These are phyloP conservation scores for Paraphoma chrysanthemicola DNA, from an alignment of 2,329 filamentous ascomycete genomes.

Conservation along the genomic window DNA sequence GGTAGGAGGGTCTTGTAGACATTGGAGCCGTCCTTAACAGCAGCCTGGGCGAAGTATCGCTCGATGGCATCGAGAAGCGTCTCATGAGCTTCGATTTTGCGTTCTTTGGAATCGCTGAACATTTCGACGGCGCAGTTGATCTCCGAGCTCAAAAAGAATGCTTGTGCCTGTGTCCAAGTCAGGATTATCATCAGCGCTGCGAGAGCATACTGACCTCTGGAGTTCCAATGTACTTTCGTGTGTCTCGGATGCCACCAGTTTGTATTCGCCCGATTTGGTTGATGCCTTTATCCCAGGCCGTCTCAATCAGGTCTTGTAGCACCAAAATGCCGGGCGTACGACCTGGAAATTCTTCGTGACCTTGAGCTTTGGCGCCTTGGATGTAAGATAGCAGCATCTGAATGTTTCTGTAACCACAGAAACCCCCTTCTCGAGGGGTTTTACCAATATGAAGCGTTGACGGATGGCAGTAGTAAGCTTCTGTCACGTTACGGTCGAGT, in stretches of 20 bases:
- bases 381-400: slow-evolving; percentile 89
- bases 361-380: slow-evolving; percentile 63
- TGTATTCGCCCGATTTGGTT: slow-evolving; percentile 77
- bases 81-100: slow-evolving; percentile 56
- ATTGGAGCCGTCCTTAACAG: slow-evolving; percentile 59
- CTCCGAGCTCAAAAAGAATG: slow-evolving; percentile 73
- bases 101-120: slow-evolving; percentile 55
- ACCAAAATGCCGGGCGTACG: slow-evolving; percentile 77
- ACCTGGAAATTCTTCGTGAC: slow-evolving; percentile 65
- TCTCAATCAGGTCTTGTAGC: slow-evolving; percentile 86
- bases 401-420: slow-evolving; percentile 95
- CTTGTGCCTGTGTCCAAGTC: slow-evolving; percentile 69
- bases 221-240: slow-evolving; percentile 94
- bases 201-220: slow-evolving; percentile 68
- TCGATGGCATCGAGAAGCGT: slow-evolving; percentile 73
- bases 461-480: slow-evolving; percentile 81
- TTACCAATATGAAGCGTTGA: slow-evolving; percentile 82
- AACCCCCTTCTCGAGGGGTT: slow-evolving; percentile 79
- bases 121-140: slow-evolving; percentile 65
- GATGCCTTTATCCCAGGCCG: slow-evolving; percentile 85
- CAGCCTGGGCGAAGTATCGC: slow-evolving; percentile 71
- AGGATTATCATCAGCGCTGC: slow-evolving; percentile 5
- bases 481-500: slow-evolving; percentile 68
- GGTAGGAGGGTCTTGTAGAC: slow-evolving; percentile 76
- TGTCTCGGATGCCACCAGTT: slow-evolving; percentile 86